A percentile compares a stretch with the other conserved stretches of the same genome.
Conservation (phyloP, 805 yeast genomes). For the Grigorovia jiainica region DNA sequence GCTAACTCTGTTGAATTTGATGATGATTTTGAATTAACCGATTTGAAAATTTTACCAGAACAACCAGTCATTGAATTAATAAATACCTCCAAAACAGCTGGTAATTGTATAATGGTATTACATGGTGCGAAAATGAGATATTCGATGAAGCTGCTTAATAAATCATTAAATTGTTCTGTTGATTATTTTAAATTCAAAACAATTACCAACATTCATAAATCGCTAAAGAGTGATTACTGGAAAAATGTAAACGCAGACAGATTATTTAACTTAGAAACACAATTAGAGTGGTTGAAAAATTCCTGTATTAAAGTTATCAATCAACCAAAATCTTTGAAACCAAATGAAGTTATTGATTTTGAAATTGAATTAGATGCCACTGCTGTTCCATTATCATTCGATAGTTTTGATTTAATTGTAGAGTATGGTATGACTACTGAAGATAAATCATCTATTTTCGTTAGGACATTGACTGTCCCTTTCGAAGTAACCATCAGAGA, state of each 20-base stretch:
- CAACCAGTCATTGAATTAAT: slow-evolving; percentile 24
- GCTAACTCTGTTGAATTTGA: neutral
- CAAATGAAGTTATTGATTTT: slow-evolving; percentile 17
- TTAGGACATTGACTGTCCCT: slow-evolving; percentile 19
- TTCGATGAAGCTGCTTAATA: slow-evolving; percentile 17
- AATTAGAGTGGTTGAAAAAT: slow-evolving; percentile 17
- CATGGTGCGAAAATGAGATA: slow-evolving; percentile 23
- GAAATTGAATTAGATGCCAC: slow-evolving; percentile 19
- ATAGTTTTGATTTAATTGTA: slow-evolving; percentile 15
- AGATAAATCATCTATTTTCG: slow-evolving; percentile 11
- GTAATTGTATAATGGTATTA: slow-evolving; percentile 23
- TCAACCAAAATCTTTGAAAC: slow-evolving; percentile 14
- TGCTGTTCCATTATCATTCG: slow-evolving; percentile 15
- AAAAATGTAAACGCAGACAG: slow-evolving; percentile 21
- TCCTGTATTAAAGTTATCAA: slow-evolving; percentile 13
- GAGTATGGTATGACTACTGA: slow-evolving; percentile 22
- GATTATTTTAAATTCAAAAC: slow-evolving; percentile 18
- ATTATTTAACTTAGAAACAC: slow-evolving; percentile 19
- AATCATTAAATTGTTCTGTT: slow-evolving; percentile 19
- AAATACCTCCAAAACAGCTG: slow-evolving; percentile 16
- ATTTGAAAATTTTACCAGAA: slow-evolving; percentile 20
- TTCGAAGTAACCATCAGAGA: slow-evolving; percentile 37
- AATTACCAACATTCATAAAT: slow-evolving; percentile 17
- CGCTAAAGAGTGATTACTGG: slow-evolving; percentile 23
- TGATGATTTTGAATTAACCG: neutral